phyloP scores from a whole-genome alignment of 2,329 filamentous ascomycete species.

The Ceratocystis eucalypticola region DNA sequence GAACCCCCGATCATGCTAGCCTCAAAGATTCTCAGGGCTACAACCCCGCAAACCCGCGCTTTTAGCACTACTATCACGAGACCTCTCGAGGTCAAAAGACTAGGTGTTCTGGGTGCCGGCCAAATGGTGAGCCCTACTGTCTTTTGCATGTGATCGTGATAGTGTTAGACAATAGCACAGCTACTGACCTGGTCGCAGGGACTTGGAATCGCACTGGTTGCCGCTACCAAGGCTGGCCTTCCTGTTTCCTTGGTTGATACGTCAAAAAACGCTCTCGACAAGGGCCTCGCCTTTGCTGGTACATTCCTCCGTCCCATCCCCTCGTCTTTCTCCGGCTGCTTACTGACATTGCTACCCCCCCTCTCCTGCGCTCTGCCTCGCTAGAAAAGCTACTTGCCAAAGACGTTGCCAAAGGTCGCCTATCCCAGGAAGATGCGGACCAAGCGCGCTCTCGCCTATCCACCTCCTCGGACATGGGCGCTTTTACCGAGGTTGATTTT shows the following conservation, averaged over 20 bases:
- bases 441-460: constrained; percentile 55
- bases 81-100: constrained; percentile 54
- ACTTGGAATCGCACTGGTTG: constrained; percentile 87
- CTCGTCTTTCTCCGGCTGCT: neutral
- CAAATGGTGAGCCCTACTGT: constrained; percentile 61
- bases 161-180: neutral
- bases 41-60: constrained; percentile 27
- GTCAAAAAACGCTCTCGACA: constrained; percentile 72
- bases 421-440: constrained; percentile 70
- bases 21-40: neutral
- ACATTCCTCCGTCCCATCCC: constrained; percentile 22
- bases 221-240: constrained; percentile 68
- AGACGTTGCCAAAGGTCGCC: constrained; percentile 74
- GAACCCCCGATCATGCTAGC: neutral
- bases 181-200: constrained; percentile 43
- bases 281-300: constrained; percentile 82
- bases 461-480: constrained; percentile 59
- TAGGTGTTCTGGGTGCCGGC: constrained; percentile 87
- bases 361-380: neutral
- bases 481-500: constrained; percentile 77
- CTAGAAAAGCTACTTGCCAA: constrained; percentile 84
- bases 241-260: constrained; percentile 77
- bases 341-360: neutral
- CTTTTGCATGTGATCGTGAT: neutral
- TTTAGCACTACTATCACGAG: constrained; percentile 61